A percentile compares a stretch with the other conserved stretches of the same genome.
Conservation (phyloP, 768 basidiomycete species). For the Boletus eberwhitei region DNA sequence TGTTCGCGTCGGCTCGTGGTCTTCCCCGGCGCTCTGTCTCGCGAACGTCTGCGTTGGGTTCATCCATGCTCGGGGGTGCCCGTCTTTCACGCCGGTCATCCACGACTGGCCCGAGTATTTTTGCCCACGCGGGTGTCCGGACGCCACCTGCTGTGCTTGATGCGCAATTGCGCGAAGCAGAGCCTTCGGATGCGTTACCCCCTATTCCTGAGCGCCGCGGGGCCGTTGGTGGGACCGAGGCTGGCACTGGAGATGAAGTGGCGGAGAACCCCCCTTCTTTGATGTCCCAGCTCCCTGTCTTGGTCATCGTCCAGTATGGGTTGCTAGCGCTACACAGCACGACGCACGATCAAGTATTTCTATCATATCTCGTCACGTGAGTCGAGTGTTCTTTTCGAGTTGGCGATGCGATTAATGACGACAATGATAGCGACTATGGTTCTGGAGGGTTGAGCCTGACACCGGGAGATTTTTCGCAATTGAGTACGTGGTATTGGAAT, state of each 20-base stretch:
- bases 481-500: constrained; percentile 51
- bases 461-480: constrained; percentile 88
- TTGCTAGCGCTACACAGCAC: constrained; percentile 84
- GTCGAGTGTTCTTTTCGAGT: neutral
- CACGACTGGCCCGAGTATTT: constrained; percentile 66
- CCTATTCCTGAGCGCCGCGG: constrained; percentile 51
- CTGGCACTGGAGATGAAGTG: constrained; percentile 37
- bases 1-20: constrained; percentile 26
- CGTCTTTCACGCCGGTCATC: constrained; percentile 50
- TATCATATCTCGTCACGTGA: constrained; percentile 75
- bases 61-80: constrained; percentile 31
- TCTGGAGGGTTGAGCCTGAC: constrained; percentile 89
- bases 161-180: constrained; percentile 56
- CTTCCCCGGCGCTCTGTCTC: constrained; percentile 34
- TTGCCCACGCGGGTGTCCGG: constrained; percentile 78
- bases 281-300: constrained; percentile 70
- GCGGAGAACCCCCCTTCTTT: constrained; percentile 61
- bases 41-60: constrained; percentile 30
- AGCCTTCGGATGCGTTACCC: constrained; percentile 38
- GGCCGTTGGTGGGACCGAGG: constrained; percentile 15
- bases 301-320: constrained; percentile 89
- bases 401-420: neutral
- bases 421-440: constrained; percentile 58
- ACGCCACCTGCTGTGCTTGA: constrained; percentile 74
- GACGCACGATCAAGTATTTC: constrained; percentile 88